Evolutionary conservation across 208 protist species (phyloP).

Genomic region (Leishmania braziliensis): DNA sequence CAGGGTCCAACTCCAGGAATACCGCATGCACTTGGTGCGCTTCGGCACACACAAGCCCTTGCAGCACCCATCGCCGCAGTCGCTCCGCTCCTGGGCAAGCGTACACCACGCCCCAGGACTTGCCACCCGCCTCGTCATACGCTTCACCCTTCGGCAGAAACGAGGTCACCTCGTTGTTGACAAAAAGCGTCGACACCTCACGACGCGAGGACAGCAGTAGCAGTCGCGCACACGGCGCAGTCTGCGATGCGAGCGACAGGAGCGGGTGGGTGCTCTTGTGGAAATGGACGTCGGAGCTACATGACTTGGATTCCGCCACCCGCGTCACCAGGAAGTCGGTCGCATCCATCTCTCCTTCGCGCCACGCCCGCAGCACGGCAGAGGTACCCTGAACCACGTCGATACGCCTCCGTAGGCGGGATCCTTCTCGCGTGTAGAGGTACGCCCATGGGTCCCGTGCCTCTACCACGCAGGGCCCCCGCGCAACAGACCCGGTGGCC

Average conservation of each 20-base stretch:
- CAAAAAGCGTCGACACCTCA: constrained; percentile 38
- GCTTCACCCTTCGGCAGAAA: constrained; percentile 12
- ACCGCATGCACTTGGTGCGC: constrained; percentile 62
- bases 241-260: constrained; percentile 10
- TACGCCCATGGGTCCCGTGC: constrained; percentile 27
- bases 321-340: constrained; percentile 9
- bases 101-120: constrained; percentile 50
- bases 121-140: neutral
- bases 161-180: constrained; percentile 24
- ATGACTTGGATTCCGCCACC: neutral
- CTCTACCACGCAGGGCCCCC: neutral
- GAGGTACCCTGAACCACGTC: constrained; percentile 48
- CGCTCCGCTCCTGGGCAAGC: constrained; percentile 72
- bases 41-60: constrained; percentile 78
- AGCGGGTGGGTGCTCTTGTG: constrained; percentile 41
- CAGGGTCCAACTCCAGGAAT: constrained; percentile 75
- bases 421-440: constrained; percentile 44
- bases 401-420: constrained; percentile 58
- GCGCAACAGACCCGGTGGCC: neutral
- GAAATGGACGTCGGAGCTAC: neutral
- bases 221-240: constrained; percentile 62
- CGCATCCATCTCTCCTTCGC: constrained; percentile 65
- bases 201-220: constrained; percentile 55
- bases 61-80: constrained; percentile 79
- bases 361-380: constrained; percentile 57